These are phyloP conservation scores for Lachnellula cervina DNA, from an alignment of 2,329 filamentous ascomycete species.

Conservation along the genomic window DNA sequence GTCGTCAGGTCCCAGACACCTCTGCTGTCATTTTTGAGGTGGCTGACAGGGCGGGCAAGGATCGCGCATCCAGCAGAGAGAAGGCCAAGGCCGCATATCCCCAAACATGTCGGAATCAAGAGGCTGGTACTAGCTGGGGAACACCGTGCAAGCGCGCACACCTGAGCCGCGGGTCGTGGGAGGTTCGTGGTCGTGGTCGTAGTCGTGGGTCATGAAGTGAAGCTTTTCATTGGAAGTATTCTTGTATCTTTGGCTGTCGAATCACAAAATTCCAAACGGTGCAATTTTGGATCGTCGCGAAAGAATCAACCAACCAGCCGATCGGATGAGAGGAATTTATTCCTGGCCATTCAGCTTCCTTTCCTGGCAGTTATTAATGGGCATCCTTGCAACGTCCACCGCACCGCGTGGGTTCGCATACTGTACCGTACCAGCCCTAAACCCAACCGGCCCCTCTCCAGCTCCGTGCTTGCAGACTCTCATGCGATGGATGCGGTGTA, in stretches of 20 bases:
- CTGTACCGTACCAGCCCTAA: too few relatives aligned
- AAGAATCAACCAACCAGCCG: conserved; percentile 2
- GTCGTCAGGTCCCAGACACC: background rate
- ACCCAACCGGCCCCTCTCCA: too few relatives aligned
- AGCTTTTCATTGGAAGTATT: background rate
- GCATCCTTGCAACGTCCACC: background rate
- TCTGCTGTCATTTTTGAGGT: background rate
- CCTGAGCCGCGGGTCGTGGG: background rate
- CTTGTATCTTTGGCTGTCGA: background rate
- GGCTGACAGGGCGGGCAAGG: background rate
- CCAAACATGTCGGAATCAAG: background rate
- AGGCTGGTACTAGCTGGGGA: background rate
- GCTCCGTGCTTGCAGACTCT: too few relatives aligned
- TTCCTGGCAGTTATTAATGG: background rate
- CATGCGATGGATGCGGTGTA: too few relatives aligned
- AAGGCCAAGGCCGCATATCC: background rate
- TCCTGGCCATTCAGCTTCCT: background rate
- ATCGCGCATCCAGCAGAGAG: background rate
- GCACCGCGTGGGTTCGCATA: background rate
- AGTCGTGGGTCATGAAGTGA: background rate
- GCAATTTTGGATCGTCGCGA: background rate
- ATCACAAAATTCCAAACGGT: conserved; percentile 5
- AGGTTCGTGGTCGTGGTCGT: background rate
- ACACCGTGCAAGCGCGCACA: background rate
- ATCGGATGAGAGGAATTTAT: background rate